Percentiles rank a stretch among this genome's conserved stretches.
Conservation (phyloP, 2,329 filamentous ascomycete species). For the Alternaria ethzedia region DNA sequence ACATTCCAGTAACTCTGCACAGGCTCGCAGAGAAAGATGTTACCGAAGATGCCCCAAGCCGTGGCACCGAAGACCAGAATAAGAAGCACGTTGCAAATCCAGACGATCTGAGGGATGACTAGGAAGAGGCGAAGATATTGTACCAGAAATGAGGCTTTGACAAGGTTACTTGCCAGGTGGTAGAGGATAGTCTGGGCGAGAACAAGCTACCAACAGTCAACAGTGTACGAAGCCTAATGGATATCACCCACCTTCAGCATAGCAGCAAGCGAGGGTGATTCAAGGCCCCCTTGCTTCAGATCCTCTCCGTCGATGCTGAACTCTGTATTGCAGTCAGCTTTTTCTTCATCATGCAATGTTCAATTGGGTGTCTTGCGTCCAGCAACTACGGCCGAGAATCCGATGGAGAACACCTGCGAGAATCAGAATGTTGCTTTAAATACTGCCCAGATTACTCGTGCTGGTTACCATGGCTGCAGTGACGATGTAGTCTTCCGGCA, state of each 20-base stretch:
- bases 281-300: neutral
- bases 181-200: slow-evolving; percentile 41
- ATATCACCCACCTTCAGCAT: slow-evolving; percentile 12
- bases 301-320: slow-evolving; percentile 6
- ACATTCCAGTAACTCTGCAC: slow-evolving; percentile 36
- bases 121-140: slow-evolving; percentile 42
- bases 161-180: slow-evolving; percentile 39
- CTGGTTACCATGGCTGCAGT: slow-evolving; percentile 32
- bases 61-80: slow-evolving; percentile 23
- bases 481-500: slow-evolving; percentile 38
- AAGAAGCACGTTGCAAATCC: slow-evolving; percentile 25
- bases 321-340: slow-evolving; percentile 12
- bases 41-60: slow-evolving; percentile 36
- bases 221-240: neutral
- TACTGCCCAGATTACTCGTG: neutral
- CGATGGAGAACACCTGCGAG: slow-evolving; percentile 34
- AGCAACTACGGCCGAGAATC: slow-evolving; percentile 33
- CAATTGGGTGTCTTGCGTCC: slow-evolving; percentile 18
- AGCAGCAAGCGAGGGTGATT: slow-evolving; percentile 6
- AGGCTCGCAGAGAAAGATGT: slow-evolving; percentile 38
- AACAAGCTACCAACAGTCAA: slow-evolving; percentile 30
- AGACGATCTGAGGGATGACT: slow-evolving; percentile 5
- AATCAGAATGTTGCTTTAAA: slow-evolving; percentile 4
- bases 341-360: neutral
- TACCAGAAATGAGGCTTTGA: slow-evolving; percentile 41